Percentiles rank a stretch among this genome's conserved stretches.
These are phyloP conservation scores for Colletotrichum sp. DNA, from an alignment of 2,329 filamentous ascomycete genomes.

Conservation along the genomic window DNA sequence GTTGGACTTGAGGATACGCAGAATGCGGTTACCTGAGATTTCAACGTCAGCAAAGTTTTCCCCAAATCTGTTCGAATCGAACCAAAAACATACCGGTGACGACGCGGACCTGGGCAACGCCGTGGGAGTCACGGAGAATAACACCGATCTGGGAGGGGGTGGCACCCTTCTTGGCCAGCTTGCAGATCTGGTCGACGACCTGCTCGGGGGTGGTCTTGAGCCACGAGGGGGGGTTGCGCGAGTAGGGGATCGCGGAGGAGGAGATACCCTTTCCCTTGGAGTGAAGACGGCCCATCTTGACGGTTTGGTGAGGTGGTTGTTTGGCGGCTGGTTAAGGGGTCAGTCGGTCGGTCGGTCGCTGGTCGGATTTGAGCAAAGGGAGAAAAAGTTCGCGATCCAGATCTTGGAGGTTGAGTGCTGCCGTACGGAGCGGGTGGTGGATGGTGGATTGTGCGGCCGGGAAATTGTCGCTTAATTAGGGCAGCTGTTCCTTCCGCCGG, in stretches of 20 bases:
- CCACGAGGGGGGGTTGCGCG: conserved; percentile 90
- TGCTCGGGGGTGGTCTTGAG: conserved; percentile 98
- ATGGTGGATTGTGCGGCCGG: conserved; percentile 45
- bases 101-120: conserved; percentile 96
- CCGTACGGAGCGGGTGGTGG: conserved; percentile 24
- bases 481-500: conserved; percentile 28
- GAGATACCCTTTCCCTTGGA: conserved; percentile 99
- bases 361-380: conserved; percentile 14
- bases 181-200: conserved; percentile 99
- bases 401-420: conserved; percentile 3
- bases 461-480: conserved; percentile 54
- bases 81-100: conserved; percentile 78
- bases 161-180: conserved; percentile 98
- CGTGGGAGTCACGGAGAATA: conserved; percentile 96
- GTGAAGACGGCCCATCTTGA: conserved; percentile 96
- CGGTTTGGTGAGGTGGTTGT: conserved; percentile 33
- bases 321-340: conserved; percentile 23
- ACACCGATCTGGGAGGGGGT: conserved; percentile 99
- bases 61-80: not conserved
- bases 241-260: conserved; percentile 95
- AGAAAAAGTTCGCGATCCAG: conserved; percentile 20
- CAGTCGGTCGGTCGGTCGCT: conserved; percentile 21
- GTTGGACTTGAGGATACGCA: conserved; percentile 96
- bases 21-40: conserved; percentile 92
- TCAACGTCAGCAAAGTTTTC: conserved; percentile 38